Percentiles rank a stretch among this genome's conserved stretches.
These are phyloP conservation scores for Isabelozyma pseudorhagii DNA, from an alignment of 805 yeast species.

Conservation along the genomic window DNA sequence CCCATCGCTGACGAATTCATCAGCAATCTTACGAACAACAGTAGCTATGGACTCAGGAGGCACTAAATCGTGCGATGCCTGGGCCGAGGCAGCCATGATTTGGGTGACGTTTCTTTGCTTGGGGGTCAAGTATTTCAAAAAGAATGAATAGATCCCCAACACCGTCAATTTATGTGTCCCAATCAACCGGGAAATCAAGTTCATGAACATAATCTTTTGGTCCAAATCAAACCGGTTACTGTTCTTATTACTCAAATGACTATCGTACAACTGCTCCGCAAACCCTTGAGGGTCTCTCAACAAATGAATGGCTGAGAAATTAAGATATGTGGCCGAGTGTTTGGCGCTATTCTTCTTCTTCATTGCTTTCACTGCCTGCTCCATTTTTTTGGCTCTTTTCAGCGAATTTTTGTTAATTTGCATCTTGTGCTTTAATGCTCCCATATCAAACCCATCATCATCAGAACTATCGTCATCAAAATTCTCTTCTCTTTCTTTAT, in stretches of 20 bases:
- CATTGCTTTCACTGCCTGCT: conserved; percentile 63
- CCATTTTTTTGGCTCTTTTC: conserved; percentile 78
- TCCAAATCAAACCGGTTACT: conserved; percentile 75
- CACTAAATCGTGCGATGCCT: conserved; percentile 92
- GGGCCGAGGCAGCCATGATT: conserved; percentile 95
- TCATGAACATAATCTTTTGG: conserved; percentile 85
- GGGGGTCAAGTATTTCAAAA: conserved; percentile 88
- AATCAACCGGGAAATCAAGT: conserved; percentile 79
- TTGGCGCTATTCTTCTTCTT: conserved; percentile 60
- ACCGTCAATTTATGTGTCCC: conserved; percentile 94
- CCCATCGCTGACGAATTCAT: conserved; percentile 97
- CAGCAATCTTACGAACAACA: conserved; percentile 88
- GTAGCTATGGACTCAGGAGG: conserved; percentile 89
- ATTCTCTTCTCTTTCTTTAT: conserved; percentile 85
- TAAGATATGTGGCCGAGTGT: conserved; percentile 65
- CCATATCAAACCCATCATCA: conserved; percentile 71
- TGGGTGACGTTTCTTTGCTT: conserved; percentile 93
- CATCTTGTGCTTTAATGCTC: conserved; percentile 73
- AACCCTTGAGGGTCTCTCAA: conserved; percentile 97
- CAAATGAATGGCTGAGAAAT: conserved; percentile 92
- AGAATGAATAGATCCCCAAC: conserved; percentile 83
- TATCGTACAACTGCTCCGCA: conserved; percentile 77
- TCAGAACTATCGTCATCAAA: conserved; percentile 69
- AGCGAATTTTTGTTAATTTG: conserved; percentile 78
- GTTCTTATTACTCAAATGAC: conserved; percentile 67